Base-by-base conservation (phyloP, 371 early-diverging fungal species). In the Mortierella sp. region DNA sequence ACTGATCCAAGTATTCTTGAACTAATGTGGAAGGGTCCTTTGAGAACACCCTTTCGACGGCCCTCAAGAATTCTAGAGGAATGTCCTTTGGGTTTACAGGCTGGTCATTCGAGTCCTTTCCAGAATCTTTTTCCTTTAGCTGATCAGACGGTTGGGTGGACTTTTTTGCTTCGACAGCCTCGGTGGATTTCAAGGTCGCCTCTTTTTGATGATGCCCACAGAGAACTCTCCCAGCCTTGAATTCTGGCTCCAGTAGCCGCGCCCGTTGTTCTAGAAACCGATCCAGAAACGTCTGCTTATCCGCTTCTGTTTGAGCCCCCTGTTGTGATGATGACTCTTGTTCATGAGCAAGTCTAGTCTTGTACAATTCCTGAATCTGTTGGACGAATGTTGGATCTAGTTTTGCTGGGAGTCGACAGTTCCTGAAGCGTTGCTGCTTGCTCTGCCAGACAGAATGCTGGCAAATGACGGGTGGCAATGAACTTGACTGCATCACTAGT, bases 151-250 rank as follows among this genome's bases (percentile, higher is more conserved):
- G 9, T 37, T 3, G 5, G 37, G 9, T 9, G 3, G 37, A 37
- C 9, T 37, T 37, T 28, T 59, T 61, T 30, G 46, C 43, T 29
- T 75, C 58, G 18, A 67, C 71, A 7, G 51, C 61, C 15, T 25
- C 56, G 4, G 5, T 9, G 3, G 37, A 37, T 37, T 37, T 37
- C 37, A 37, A 9, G 37, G 37, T 9, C 9, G 70, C 68, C 18
- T 76, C 76, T 37, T 71, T 76, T 12, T 61, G 71, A 37, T 76
- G 76, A 37, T 76, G 76, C 3, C 76, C 76, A 29, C 76, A 76
- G 4, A 76, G 52, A 18, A 76, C 45, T 23, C 43, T 16, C 9
- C 71, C 55, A 5, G 67, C 68, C 16, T 70, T 71, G 19, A 64
- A 46, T 1, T 52, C 51, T 18, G 76, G 58, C 48, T 70, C 63